These are phyloP conservation scores for Colletotrichum horii DNA, from an alignment of 2,329 filamentous ascomycete genomes.

Conservation along the genomic window DNA sequence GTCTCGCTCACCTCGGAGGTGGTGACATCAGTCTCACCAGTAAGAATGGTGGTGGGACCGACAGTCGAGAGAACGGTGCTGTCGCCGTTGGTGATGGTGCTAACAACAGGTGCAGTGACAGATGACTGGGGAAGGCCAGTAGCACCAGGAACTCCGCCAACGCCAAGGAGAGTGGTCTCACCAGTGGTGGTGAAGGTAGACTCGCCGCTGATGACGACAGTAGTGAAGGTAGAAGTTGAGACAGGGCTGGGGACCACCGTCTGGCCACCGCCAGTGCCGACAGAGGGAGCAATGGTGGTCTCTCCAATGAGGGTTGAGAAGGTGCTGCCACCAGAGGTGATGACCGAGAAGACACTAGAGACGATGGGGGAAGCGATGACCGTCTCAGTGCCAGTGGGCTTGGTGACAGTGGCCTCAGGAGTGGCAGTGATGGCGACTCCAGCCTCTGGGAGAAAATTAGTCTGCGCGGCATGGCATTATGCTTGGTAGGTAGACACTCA, in stretches of 20 bases:
- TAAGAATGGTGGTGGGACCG: conserved; percentile 28
- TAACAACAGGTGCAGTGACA: conserved; percentile 19
- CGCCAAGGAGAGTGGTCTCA: conserved; percentile 30
- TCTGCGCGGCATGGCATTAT: neutral
- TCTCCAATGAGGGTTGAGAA: conserved; percentile 37
- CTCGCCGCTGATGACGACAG: conserved; percentile 25
- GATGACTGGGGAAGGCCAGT: neutral
- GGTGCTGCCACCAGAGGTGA: conserved; percentile 39
- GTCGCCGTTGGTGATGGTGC: conserved; percentile 12
- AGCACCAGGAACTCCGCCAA: conserved; percentile 11
- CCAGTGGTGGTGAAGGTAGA: conserved; percentile 30
- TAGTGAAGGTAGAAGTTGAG: conserved; percentile 32
- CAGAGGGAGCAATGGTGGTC: conserved; percentile 4
- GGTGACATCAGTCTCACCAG: conserved; percentile 24
- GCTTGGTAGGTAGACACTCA: conserved; percentile 25
- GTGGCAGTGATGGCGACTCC: conserved; percentile 21
- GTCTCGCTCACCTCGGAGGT: conserved; percentile 24
- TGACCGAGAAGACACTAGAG: conserved; percentile 20
- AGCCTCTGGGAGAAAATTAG: neutral
- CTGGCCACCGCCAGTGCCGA: neutral
- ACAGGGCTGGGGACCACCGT: conserved; percentile 31
- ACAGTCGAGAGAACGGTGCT: conserved; percentile 11
- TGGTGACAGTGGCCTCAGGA: conserved; percentile 27
- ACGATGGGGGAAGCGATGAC: conserved; percentile 7
- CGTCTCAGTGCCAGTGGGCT: conserved; percentile 9